phyloP scores from a whole-genome alignment of 192 early-diverging fungal genomes.

The Coemansia sp. region DNA sequence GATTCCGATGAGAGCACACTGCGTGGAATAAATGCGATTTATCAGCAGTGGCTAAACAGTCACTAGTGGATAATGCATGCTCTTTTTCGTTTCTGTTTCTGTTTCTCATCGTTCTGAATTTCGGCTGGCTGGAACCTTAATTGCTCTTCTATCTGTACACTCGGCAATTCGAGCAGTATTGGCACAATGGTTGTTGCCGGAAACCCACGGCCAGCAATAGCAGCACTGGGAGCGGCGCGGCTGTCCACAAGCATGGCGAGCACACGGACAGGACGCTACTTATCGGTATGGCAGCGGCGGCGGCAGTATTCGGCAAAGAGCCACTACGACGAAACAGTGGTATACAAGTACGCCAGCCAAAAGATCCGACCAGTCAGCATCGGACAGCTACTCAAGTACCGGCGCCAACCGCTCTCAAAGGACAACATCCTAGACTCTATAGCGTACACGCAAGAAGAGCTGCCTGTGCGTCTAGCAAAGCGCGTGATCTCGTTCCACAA shows the following conservation, averaged over 20 bases:
- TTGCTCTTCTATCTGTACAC: too few species aligned
- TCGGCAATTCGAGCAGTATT: too few species aligned
- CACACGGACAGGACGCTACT: too few species aligned
- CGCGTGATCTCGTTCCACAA: constrained; percentile 84
- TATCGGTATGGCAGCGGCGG: constrained; percentile 1
- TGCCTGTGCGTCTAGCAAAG: constrained; percentile 87
- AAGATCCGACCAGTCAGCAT: constrained; percentile 69
- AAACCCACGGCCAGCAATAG: too few species aligned
- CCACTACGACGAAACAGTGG: constrained; percentile 51
- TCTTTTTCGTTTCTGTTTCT: too few species aligned
- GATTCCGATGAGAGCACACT: constrained; percentile 69
- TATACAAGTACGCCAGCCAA: constrained; percentile 52
- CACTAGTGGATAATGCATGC: neutral
- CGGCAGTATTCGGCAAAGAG: constrained; percentile 19
- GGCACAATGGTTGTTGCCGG: too few species aligned
- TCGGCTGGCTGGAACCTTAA: too few species aligned
- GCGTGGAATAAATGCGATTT: constrained; percentile 2
- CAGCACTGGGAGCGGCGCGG: too few species aligned
- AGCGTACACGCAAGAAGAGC: constrained; percentile 69
- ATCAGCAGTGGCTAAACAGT: neutral
- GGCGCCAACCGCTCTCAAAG: constrained; percentile 60
- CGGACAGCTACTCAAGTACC: constrained; percentile 72
- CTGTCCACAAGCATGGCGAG: too few species aligned
- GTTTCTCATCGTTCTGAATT: too few species aligned
- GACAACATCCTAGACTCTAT: constrained; percentile 60